phyloP scores from a whole-genome alignment of 805 yeast species.

The Nakazawaea ernobii region DNA sequence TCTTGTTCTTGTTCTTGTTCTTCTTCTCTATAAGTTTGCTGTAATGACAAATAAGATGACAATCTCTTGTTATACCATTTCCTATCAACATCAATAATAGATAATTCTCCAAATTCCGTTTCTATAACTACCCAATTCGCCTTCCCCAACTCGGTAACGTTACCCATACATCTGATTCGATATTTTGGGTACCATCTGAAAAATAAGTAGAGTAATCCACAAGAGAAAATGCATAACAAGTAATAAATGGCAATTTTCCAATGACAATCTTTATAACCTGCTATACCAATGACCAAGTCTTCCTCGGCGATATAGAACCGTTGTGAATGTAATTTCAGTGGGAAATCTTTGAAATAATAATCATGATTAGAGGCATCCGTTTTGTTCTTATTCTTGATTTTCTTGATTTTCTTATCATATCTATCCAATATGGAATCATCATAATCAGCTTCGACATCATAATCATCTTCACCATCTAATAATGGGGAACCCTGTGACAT shows the following conservation, averaged over 20 bases:
- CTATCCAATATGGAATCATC: constrained; percentile 12
- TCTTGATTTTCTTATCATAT: background rate
- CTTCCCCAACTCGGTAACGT: constrained; percentile 60
- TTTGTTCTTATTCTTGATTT: constrained; percentile 11
- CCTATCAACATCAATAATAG: constrained; percentile 49
- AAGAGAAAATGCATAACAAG: constrained; percentile 47
- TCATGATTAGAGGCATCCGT: constrained; percentile 31
- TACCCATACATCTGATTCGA: constrained; percentile 63
- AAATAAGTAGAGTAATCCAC: constrained; percentile 69
- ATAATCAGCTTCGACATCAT: constrained; percentile 18
- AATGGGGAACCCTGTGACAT: constrained; percentile 13
- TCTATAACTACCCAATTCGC: constrained; percentile 94
- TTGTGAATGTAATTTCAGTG: constrained; percentile 51
- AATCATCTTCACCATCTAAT: constrained; percentile 16
- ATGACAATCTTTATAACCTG: constrained; percentile 66
- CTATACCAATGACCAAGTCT: constrained; percentile 90
- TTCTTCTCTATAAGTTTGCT: constrained; percentile 15
- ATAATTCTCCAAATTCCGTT: constrained; percentile 86
- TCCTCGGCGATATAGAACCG: constrained; percentile 93
- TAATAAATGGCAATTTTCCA: constrained; percentile 44
- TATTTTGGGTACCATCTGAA: constrained; percentile 84
- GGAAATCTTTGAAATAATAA: constrained; percentile 33
- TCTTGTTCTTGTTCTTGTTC: constrained; percentile 13
- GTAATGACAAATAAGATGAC: constrained; percentile 50
- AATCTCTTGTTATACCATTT: constrained; percentile 65